Evolutionary conservation across 768 basidiomycete species (phyloP), one percentile per base, ranked within the genome.

Genomic region (Favolaschia claudopus): DNA sequence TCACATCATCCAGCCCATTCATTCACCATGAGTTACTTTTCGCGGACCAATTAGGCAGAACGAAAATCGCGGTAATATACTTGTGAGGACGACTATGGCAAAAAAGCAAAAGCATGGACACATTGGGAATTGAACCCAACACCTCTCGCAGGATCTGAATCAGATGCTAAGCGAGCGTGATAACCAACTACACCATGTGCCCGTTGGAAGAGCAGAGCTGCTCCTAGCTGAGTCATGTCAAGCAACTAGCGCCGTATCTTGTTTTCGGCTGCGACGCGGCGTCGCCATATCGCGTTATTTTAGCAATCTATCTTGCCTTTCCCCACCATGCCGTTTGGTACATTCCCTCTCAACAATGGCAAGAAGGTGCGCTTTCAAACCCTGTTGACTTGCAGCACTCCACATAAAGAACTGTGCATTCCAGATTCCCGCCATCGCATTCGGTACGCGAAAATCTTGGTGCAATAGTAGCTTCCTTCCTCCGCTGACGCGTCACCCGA

Each of bases 381-480:
- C 38, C 10, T 44, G 5, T 58, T 14, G 10, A 9, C 9, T n/a
- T 15, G 34, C 8, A n/a, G 4, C 24, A n/a, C 19, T n/a, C n/a
- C n/a, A n/a, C n/a, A 9, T 17, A 22, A n/a, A 19, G 12, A 39
- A n/a, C 9, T n/a, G 10, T 39, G 9, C 17, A 10, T n/a, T 22
- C 12, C 38, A 39, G 38, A 39, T 39, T 12, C 38, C 38, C 13
- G 38, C 38, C 9, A n/a, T 39, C 10, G 38, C 38, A n/a, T 39
- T 39, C 17, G 38, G 38, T 39, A 39, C n/a, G n/a, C n/a, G n/a
- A n/a, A n/a, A n/a, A n/a, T n/a, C n/a, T n/a, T n/a, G n/a, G n/a
- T n/a, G 15, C 17, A 39, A 10, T n/a, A 8, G 25, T 54, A 86
- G 85, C 81, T 88, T 45, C 87, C 87, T 15, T 69, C 72, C 17